Base-by-base conservation (phyloP, 805 yeast genomes). In the Lachancea sp. region DNA sequence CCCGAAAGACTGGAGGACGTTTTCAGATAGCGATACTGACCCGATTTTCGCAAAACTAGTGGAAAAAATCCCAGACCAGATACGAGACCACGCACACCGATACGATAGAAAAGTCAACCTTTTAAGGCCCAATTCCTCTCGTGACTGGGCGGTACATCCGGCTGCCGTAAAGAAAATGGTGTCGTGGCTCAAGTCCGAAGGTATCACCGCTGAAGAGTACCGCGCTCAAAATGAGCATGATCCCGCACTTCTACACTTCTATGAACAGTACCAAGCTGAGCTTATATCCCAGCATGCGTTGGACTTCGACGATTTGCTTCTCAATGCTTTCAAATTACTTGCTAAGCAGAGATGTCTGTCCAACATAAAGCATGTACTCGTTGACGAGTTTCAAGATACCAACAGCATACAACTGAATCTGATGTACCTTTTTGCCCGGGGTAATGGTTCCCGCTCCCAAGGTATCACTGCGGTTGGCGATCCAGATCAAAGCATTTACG, bases 371-470 rank as follows among this genome's bases (percentile, higher is more conserved):
- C 93, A 88, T 55, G 88, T 89, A 0, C 68, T 91, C 16, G 87
- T 93, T 6, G 99, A 91, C 65, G 99, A 91, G 64, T 91, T 89
- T 56, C 98, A 91, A 66, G 99, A 93, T 56, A 89, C 97, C 0
- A 87, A 85, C 54, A 70, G 70, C 30, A 71, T 88, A 15, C 98
- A 91, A 59, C 70, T 88, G 51, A 77, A 78, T 44, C 67, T 93
- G 38, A 74, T 87, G 70, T 74, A 73, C 49, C 66, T 69, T 3
- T 64, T 84, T 27, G 71, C 81, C 0, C 56, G 58, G 11, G 69
- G 68, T 46, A 68, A 74, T 33, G 55, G 62, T 2, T 60, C 65
- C 16, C 42, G 58, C 16, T 71, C 69, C 31, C 60, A 78, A 49
- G 81, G 81, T 47, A 74, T 91, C 8, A 86, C 97, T 0, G 81